Evolutionary conservation across 2,329 filamentous ascomycete species (phyloP).

Genomic region (Hypoxylon sp.): DNA sequence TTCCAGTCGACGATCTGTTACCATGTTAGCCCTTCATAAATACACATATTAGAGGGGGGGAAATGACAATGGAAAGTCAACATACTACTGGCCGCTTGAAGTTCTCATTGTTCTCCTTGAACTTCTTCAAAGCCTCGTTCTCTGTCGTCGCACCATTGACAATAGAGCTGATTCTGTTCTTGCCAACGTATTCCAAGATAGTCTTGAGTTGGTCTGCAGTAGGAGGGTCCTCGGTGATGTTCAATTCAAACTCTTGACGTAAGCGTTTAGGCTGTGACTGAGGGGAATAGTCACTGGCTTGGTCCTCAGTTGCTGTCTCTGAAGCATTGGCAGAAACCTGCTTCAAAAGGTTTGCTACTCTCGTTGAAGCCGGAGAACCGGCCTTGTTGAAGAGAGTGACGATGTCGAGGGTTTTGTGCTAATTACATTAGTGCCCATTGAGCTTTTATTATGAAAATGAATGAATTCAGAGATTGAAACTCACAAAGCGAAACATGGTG

Average conservation of each 20-base stretch:
- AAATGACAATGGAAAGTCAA: background rate
- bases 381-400: slow-evolving; percentile 97
- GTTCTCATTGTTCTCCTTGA: slow-evolving; percentile 76
- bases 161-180: slow-evolving; percentile 70
- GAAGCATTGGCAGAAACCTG: slow-evolving; percentile 80
- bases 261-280: slow-evolving; percentile 67
- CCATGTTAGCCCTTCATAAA: slow-evolving; percentile 46
- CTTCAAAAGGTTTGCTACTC: slow-evolving; percentile 83
- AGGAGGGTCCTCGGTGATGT: slow-evolving; percentile 84
- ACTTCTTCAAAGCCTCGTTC: slow-evolving; percentile 83
- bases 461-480: slow-evolving; percentile 43
- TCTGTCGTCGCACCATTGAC: slow-evolving; percentile 81
- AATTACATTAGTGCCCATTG: slow-evolving; percentile 28
- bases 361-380: slow-evolving; percentile 77
- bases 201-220: slow-evolving; percentile 86
- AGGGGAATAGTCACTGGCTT: slow-evolving; percentile 75
- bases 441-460: background rate
- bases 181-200: slow-evolving; percentile 86
- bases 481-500: slow-evolving; percentile 65
- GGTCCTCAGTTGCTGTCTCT: slow-evolving; percentile 78
- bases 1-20: slow-evolving; percentile 87
- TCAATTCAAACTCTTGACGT: slow-evolving; percentile 84
- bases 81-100: slow-evolving; percentile 85
- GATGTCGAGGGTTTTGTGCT: slow-evolving; percentile 88
- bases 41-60: background rate